phyloP scores from a whole-genome alignment of 106 monocot species.

The Allium fistulosum region DNA sequence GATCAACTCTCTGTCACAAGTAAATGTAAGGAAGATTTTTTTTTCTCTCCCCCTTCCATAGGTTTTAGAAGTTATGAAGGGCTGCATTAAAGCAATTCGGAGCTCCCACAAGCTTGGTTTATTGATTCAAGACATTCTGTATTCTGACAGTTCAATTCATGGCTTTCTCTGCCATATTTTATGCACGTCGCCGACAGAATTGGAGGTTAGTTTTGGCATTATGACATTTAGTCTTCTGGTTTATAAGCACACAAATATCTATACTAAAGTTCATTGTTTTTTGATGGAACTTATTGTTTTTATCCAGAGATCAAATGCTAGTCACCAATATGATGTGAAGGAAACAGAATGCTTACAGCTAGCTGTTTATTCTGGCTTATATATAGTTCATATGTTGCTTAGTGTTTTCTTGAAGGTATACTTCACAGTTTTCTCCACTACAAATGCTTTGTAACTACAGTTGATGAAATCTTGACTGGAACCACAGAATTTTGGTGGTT shows the following conservation, averaged over 20 bases:
- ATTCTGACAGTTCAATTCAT: slow-evolving; percentile 65
- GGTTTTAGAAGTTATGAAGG: slow-evolving; percentile 68
- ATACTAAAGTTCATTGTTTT: not conserved
- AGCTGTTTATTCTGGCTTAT: slow-evolving; percentile 47
- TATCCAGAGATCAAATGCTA: slow-evolving; percentile 38
- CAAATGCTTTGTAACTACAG: not conserved
- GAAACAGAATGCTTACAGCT: slow-evolving; percentile 56
- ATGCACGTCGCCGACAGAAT: slow-evolving; percentile 31
- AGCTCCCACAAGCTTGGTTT: slow-evolving; percentile 22
- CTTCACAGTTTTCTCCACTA: not conserved
- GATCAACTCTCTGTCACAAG: too few relatives aligned
- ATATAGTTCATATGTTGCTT: slow-evolving; percentile 40
- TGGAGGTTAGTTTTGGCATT: slow-evolving; percentile 36
- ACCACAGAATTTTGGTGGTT: too few relatives aligned
- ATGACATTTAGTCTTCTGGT: not conserved
- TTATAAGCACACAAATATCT: too few relatives aligned
- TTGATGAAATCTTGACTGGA: too few relatives aligned
- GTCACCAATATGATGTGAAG: slow-evolving; percentile 34
- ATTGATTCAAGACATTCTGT: slow-evolving; percentile 48
- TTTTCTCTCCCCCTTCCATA: slow-evolving; percentile 11
- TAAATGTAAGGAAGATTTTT: not conserved
- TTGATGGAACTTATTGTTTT: not conserved
- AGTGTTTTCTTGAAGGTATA: slow-evolving; percentile 52
- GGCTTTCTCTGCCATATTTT: slow-evolving; percentile 49
- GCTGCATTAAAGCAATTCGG: slow-evolving; percentile 31